Evolutionary conservation across 768 basidiomycete genomes (phyloP), one percentile per base, ranked within the genome.

Genomic region (Mycena pura): DNA sequence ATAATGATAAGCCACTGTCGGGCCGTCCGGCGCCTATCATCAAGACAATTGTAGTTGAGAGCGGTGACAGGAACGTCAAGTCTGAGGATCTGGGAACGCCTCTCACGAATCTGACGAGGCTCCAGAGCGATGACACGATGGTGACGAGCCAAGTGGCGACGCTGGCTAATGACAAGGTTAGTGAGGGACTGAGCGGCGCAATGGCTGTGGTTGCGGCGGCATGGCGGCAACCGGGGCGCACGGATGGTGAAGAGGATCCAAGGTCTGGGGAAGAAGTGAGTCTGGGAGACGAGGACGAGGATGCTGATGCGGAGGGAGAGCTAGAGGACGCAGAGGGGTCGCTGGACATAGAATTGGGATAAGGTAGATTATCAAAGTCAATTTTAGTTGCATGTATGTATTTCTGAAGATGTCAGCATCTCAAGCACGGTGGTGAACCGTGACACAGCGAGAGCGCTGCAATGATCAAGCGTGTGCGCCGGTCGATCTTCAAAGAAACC

Each of bases 51-150:
- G 59, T 64, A 19, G 64, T 69, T 11, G 50, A 62, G 25, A 61
- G 28, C 22, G 64, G 57, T 54, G 58, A 53, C 44, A 41, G 50
- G 31, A 60, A 55, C 24, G 75, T 80, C 40, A 84, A 83, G 69
- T 80, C 79, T n/a, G 86, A 87, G 69, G 85, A 85, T 57, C 63
- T 74, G 53, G 82, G 77, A 28, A 86, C 85, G 28, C 84, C 85
- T 1, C 67, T 78, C 44, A 83, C 78, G 28, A 78, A 45, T 69
- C 19, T 81, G 43, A 85, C 83, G 47, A 84, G 82, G 64, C 77
- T 78, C 59, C 84, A 83, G 67, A 87, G 86, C 67, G 88, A 88
- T 61, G 84, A 84, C 52, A 87, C 84, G 9, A 76, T 86, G 39
- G 77, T 78, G 44, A 78, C 74, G 15, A 62, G 69, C 13, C 78